These are phyloP conservation scores for Colletotrichum sp. DNA, from an alignment of 2,329 filamentous ascomycete genomes.

Conservation along the genomic window DNA sequence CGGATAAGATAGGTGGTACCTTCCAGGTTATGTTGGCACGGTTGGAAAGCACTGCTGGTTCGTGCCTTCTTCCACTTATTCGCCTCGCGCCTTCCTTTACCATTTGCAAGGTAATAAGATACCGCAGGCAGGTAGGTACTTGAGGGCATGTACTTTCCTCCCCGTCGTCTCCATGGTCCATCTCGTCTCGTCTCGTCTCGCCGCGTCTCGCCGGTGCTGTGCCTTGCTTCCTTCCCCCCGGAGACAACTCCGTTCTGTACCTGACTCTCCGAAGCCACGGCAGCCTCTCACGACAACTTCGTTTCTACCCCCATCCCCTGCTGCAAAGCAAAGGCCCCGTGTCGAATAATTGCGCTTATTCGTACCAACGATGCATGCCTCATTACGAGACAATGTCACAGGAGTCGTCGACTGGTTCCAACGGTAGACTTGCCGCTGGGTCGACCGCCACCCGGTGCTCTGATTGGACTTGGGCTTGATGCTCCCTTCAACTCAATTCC, in stretches of 20 bases:
- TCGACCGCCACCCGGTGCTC: neutral
- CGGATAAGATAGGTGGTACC: neutral
- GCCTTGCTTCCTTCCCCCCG: neutral
- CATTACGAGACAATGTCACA: neutral
- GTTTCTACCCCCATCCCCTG: neutral
- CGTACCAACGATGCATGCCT: neutral
- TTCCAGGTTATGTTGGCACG: neutral
- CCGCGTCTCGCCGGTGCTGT: neutral
- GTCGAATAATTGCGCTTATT: neutral
- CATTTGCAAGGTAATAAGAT: neutral
- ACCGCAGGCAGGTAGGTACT: neutral
- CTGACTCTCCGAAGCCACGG: slow-evolving; percentile 5
- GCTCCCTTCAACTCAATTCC: neutral
- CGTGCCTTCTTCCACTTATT: neutral
- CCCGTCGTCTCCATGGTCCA: neutral
- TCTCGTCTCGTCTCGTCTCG: neutral
- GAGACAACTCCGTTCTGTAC: slow-evolving; percentile 14
- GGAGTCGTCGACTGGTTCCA: neutral
- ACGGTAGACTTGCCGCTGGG: neutral
- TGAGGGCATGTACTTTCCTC: neutral
- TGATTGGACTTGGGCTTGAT: neutral
- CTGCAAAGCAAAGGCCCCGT: neutral
- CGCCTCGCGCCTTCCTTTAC: neutral
- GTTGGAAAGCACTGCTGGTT: neutral
- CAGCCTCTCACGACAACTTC: neutral